Evolutionary conservation across 192 early-diverging fungal species (phyloP).

Genomic region (Linnemannia schmuckeri): DNA sequence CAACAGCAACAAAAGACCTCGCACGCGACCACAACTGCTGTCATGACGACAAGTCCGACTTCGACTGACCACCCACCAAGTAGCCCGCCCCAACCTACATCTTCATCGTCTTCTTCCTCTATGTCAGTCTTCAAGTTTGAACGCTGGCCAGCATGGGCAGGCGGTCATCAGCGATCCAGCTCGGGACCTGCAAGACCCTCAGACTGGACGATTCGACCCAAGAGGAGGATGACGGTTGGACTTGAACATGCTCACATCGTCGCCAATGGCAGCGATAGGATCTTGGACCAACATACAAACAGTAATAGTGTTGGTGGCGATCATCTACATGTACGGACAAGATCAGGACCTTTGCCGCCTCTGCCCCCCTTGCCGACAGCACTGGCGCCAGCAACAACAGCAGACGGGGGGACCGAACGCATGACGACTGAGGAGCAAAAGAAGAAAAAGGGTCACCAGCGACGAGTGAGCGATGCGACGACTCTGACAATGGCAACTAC

Average conservation of each 20-base stretch:
- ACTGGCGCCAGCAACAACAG: too few species aligned
- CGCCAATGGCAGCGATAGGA: not conserved
- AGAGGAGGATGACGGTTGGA: slow-evolving; percentile 3
- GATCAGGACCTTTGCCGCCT: slow-evolving; percentile 16
- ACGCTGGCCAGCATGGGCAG: slow-evolving; percentile 7
- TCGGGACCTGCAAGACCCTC: slow-evolving; percentile 40
- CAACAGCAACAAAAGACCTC: not conserved
- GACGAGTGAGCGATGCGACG: slow-evolving; percentile 39
- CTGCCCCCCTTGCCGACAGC: not conserved
- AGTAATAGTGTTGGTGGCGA: not conserved
- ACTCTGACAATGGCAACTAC: slow-evolving; percentile 22
- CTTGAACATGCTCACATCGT: not conserved
- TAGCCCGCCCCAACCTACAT: not conserved
- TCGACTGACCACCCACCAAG: not conserved
- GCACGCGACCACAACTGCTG: not conserved
- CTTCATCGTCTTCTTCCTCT: not conserved
- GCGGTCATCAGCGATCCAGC: slow-evolving; percentile 34
- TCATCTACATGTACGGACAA: not conserved
- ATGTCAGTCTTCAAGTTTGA: slow-evolving; percentile 4
- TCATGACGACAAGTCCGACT: not conserved
- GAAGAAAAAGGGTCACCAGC: slow-evolving; percentile 33
- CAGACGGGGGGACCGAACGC: not conserved
- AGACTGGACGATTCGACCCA: slow-evolving; percentile 16
- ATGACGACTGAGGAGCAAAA: not conserved
- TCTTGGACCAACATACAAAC: slow-evolving; percentile 17